phyloP scores from a whole-genome alignment of 2,329 filamentous ascomycete genomes.

The Immersiporthe knoxdaviesiana region DNA sequence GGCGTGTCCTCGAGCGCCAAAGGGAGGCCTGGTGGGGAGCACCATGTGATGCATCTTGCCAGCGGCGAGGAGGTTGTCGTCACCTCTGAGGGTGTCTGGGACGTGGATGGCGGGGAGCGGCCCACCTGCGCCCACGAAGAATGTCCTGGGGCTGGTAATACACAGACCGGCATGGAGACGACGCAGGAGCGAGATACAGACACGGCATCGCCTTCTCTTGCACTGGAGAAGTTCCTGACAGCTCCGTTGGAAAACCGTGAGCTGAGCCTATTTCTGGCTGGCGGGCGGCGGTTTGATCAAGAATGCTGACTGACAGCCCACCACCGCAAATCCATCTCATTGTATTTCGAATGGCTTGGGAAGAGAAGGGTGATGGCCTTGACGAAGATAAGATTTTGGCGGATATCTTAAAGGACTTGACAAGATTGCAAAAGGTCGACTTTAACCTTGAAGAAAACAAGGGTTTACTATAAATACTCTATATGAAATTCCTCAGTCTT shows the following conservation, averaged over 20 bases:
- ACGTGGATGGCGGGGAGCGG: constrained; percentile 12
- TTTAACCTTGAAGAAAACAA: background rate
- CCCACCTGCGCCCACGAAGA: background rate
- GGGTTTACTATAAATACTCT: too few species aligned
- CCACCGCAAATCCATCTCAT: background rate
- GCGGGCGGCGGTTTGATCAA: background rate
- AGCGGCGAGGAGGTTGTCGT: constrained; percentile 49
- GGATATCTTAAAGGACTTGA: background rate
- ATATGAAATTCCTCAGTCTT: too few species aligned
- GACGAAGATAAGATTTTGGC: background rate
- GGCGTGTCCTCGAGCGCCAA: background rate
- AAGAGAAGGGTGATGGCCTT: too few species aligned
- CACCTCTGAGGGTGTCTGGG: constrained; percentile 44
- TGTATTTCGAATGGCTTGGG: too few species aligned
- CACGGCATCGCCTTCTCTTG: background rate
- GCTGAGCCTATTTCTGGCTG: background rate
- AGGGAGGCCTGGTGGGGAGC: constrained; percentile 32
- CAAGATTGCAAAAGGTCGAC: background rate
- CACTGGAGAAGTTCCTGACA: background rate
- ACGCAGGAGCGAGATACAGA: too few species aligned
- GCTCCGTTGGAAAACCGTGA: background rate
- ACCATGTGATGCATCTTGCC: constrained; percentile 45
- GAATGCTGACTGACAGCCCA: background rate
- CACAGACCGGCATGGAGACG: background rate
- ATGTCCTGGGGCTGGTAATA: background rate